Conservation (phyloP, 1,284 basidiomycete species). For the Cerrena zonata region DNA sequence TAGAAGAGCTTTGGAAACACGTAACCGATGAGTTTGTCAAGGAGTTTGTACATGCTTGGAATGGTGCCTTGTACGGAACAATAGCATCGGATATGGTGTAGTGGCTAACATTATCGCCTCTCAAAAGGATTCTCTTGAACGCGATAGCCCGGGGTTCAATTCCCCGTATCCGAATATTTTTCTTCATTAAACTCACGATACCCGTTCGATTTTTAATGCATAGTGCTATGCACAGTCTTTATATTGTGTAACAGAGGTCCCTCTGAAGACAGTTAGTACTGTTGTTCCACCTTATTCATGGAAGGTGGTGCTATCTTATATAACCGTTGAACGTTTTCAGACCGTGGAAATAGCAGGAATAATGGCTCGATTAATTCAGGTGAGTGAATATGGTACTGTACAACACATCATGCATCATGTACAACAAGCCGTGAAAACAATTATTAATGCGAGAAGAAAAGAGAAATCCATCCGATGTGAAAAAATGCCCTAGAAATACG, state of each 20-base stretch:
- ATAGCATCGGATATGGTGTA: constrained; percentile 7
- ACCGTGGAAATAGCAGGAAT: neutral
- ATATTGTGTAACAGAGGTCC: too few relatives aligned
- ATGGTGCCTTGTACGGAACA: too few relatives aligned
- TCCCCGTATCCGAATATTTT: neutral
- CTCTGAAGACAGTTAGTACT: too few relatives aligned
- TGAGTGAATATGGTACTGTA: neutral
- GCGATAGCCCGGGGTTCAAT: constrained; percentile 3
- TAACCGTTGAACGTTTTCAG: too few relatives aligned
- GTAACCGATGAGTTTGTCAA: too few relatives aligned
- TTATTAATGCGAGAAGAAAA: neutral
- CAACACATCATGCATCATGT: neutral
- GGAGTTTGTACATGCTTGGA: too few relatives aligned
- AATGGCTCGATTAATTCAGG: neutral
- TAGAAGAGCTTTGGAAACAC: too few relatives aligned
- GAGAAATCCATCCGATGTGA: neutral
- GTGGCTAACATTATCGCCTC: constrained; percentile 9
- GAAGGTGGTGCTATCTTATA: too few relatives aligned
- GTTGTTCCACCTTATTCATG: too few relatives aligned
- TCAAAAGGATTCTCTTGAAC: neutral
- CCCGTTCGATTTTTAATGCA: too few relatives aligned
- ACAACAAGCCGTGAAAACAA: neutral
- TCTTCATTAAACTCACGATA: too few relatives aligned
- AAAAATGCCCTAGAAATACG: neutral
- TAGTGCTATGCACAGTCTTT: too few relatives aligned